Conservation (phyloP, 257 asterid genomes). For the Solanum lycopersicoides region DNA sequence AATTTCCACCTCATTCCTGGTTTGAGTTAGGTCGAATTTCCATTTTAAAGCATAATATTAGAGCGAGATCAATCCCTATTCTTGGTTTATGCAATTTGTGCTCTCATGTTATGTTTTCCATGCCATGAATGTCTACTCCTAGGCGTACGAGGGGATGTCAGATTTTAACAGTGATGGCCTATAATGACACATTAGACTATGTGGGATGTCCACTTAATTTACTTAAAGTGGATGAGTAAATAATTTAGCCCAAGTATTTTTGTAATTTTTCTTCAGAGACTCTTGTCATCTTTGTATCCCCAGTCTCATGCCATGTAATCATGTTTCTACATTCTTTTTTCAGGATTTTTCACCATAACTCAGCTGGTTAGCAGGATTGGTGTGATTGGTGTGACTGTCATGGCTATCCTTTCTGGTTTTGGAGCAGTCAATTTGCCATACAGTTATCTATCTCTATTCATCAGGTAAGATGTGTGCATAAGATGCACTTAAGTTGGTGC, state of each 20-base stretch:
- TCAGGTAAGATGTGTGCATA: slow-evolving; percentile 49
- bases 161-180: background rate
- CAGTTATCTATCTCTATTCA: slow-evolving; percentile 92
- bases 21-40: background rate
- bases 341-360: slow-evolving; percentile 95
- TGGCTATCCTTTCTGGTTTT: slow-evolving; percentile 95
- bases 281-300: background rate
- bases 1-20: background rate
- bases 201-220: background rate
- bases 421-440: slow-evolving; percentile 99
- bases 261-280: background rate
- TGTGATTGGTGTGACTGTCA: slow-evolving; percentile 94
- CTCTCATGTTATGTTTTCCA: background rate
- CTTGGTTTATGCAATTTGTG: background rate
- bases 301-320: background rate
- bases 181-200: background rate
- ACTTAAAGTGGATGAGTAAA: background rate
- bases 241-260: background rate
- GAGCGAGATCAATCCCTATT: background rate
- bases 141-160: background rate
- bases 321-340: background rate
- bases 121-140: background rate
- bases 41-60: background rate
- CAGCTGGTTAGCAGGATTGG: slow-evolving; percentile 98
- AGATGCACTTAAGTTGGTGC: slow-evolving; percentile 6